Evolutionary conservation across 2,329 filamentous ascomycete species (phyloP).

Genomic region (Claviceps purpurea): DNA sequence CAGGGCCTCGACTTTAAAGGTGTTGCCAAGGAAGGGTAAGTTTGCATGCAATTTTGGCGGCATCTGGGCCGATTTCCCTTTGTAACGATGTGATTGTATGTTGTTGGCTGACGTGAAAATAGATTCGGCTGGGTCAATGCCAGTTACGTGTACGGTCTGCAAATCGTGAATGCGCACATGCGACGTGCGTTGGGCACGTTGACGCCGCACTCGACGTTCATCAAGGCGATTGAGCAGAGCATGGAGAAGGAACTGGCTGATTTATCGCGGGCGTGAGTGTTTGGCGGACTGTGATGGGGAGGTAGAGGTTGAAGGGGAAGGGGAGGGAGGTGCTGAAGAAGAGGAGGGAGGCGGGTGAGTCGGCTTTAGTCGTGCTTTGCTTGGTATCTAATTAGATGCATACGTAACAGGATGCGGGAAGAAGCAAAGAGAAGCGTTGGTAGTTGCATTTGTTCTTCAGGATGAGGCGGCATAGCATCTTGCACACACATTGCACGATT

Average conservation of each 20-base stretch:
- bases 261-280: slow-evolving; percentile 14
- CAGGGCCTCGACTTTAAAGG: slow-evolving; percentile 93
- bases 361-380: no score
- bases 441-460: no score
- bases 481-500: no score
- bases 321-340: no score
- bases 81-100: background rate
- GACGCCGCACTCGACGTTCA: slow-evolving; percentile 75
- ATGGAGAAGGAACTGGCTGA: slow-evolving; percentile 39
- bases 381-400: no score
- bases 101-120: slow-evolving; percentile 3
- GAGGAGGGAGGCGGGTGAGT: no score
- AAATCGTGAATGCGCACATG: slow-evolving; percentile 81
- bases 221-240: slow-evolving; percentile 48
- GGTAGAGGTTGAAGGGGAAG: no score
- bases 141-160: slow-evolving; percentile 86
- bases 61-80: no score
- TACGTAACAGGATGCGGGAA: no score
- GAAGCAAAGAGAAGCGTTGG: no score
- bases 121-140: slow-evolving; percentile 99
- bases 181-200: slow-evolving; percentile 76
- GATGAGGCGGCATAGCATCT: no score
- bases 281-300: no score
- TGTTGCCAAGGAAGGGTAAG: slow-evolving; percentile 89
- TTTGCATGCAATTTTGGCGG: slow-evolving; percentile 11